Conservation (phyloP, 2,329 filamentous ascomycete genomes). For the Scedosporium dehoogii region DNA sequence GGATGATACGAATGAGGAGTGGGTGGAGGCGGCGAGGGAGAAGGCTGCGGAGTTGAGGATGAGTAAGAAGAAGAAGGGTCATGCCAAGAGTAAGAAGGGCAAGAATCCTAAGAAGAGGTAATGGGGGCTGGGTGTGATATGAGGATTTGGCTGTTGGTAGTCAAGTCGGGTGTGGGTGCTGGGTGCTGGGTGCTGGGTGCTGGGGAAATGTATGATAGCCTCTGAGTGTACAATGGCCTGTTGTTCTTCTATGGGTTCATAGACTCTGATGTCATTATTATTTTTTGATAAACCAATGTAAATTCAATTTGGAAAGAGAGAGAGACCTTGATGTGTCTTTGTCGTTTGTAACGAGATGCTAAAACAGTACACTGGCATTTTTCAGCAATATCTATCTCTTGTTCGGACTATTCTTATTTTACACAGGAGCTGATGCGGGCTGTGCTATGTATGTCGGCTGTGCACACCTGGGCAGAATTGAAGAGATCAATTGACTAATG, state of each 20-base stretch:
- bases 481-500: too few relatives aligned
- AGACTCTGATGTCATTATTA: not conserved
- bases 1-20: slow-evolving; percentile 15
- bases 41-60: slow-evolving; percentile 13
- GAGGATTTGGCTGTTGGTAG: not conserved
- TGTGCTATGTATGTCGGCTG: too few relatives aligned
- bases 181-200: not conserved
- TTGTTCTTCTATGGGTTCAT: not conserved
- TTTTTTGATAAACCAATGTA: not conserved
- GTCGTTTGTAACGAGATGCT: too few relatives aligned
- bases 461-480: too few relatives aligned
- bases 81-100: slow-evolving; percentile 25
- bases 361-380: too few relatives aligned
- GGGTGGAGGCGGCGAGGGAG: slow-evolving; percentile 15
- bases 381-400: too few relatives aligned
- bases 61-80: slow-evolving; percentile 22
- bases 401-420: too few relatives aligned
- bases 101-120: slow-evolving; percentile 24
- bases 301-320: not conserved
- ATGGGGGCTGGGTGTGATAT: too few relatives aligned
- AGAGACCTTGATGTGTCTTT: not conserved
- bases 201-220: not conserved
- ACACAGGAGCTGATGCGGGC: too few relatives aligned
- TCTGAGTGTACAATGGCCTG: not conserved
- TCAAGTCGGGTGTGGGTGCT: not conserved